Percentiles rank a stretch among this genome's conserved stretches.
Conservation (phyloP, 352 stramenopile species). For the Phytopythium delawarense region DNA sequence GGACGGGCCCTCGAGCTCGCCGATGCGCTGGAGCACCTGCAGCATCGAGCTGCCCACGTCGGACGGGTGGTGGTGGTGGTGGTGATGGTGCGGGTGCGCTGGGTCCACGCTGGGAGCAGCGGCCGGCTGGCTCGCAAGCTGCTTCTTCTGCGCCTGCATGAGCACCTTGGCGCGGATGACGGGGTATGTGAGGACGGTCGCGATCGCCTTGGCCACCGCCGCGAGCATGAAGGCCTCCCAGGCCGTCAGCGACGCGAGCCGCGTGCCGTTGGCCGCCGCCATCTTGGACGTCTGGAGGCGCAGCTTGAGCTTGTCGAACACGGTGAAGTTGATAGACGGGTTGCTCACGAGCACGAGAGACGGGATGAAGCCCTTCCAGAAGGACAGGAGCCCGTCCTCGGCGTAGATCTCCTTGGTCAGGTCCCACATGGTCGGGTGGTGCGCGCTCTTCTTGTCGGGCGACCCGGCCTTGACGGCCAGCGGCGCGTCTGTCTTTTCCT, state of each 20-base stretch:
- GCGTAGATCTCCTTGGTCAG: constrained; percentile 61
- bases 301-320: constrained; percentile 85
- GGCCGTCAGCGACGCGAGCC: constrained; percentile 50
- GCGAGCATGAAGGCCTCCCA: constrained; percentile 79
- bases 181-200: constrained; percentile 85
- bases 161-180: constrained; percentile 87
- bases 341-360: constrained; percentile 88
- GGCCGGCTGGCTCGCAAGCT: constrained; percentile 19
- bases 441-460: neutral
- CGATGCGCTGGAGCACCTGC: constrained; percentile 62
- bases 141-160: constrained; percentile 79
- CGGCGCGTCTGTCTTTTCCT: constrained; percentile 14
- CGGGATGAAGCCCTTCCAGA: constrained; percentile 87
- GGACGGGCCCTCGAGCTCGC: constrained; percentile 43
- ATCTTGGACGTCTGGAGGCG: constrained; percentile 53
- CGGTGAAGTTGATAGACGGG: constrained; percentile 88
- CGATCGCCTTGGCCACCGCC: constrained; percentile 77
- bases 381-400: constrained; percentile 63
- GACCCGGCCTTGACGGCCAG: neutral
- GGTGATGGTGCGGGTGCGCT: constrained; percentile 3
- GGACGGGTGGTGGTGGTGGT: constrained; percentile 32
- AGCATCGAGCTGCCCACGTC: constrained; percentile 59
- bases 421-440: constrained; percentile 39
- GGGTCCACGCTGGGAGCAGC: neutral
- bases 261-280: constrained; percentile 25